These are phyloP conservation scores for Colletotrichum tanaceti DNA, from an alignment of 2,329 filamentous ascomycete species.

Conservation along the genomic window DNA sequence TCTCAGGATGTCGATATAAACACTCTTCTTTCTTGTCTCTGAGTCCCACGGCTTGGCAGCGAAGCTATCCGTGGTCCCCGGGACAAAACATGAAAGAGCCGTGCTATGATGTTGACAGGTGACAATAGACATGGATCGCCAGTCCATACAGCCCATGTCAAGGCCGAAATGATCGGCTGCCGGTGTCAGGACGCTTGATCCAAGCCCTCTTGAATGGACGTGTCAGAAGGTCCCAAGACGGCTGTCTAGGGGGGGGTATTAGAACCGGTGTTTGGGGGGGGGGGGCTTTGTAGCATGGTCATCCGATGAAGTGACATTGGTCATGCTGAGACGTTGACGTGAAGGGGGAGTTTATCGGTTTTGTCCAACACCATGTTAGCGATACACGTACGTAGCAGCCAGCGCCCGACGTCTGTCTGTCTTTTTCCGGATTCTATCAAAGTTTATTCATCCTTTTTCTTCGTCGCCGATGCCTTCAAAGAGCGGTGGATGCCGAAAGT, in stretches of 20 bases:
- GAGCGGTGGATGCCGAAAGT: constrained; percentile 29
- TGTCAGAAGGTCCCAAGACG: constrained; percentile 15
- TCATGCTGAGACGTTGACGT: constrained; percentile 37
- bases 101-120: constrained; percentile 24
- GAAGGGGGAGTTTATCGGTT: constrained; percentile 24
- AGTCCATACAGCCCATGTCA: constrained; percentile 23
- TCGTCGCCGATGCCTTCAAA: not conserved
- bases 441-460: not conserved
- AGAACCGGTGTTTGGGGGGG: not conserved
- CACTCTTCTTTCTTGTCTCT: constrained; percentile 17
- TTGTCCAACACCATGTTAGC: not conserved
- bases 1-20: constrained; percentile 24
- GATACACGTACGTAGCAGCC: not conserved
- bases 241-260: constrained; percentile 4
- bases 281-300: constrained; percentile 12
- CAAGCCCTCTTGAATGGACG: constrained; percentile 12
- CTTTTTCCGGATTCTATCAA: not conserved
- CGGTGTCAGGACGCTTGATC: constrained; percentile 29
- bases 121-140: constrained; percentile 23
- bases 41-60: constrained; percentile 22
- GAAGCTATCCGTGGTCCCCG: constrained; percentile 10
- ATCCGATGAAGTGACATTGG: constrained; percentile 33
- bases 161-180: constrained; percentile 33
- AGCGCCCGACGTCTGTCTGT: not conserved
- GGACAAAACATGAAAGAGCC: constrained; percentile 8